phyloP scores from a whole-genome alignment of 306 rosid genomes.

The Adenanthera pavonina region DNA sequence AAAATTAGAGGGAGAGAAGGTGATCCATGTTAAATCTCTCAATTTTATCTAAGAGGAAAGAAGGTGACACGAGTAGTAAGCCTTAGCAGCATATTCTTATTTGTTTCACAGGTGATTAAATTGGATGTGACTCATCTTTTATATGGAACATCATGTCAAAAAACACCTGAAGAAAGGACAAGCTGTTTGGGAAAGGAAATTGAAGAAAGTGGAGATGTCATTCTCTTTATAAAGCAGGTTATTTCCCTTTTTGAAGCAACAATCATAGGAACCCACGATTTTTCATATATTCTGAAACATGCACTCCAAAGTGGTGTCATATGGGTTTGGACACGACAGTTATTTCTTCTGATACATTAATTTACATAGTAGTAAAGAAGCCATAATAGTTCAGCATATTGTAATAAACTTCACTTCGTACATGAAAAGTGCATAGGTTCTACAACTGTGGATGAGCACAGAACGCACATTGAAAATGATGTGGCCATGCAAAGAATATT shows the following conservation, averaged over 20 bases:
- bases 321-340: not conserved
- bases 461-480: slow-evolving; percentile 71
- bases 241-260: slow-evolving; percentile 5
- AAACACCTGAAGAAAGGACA: slow-evolving; percentile 62
- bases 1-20: slow-evolving; percentile 74
- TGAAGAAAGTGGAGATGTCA: slow-evolving; percentile 67
- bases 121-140: slow-evolving; percentile 67
- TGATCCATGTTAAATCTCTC: slow-evolving; percentile 16
- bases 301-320: slow-evolving; percentile 27
- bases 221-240: slow-evolving; percentile 67
- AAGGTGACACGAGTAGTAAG: not conserved
- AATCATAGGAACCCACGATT: not conserved
- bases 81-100: not conserved
- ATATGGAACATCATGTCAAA: slow-evolving; percentile 63
- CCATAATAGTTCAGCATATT: not conserved
- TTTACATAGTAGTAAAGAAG: not conserved
- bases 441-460: slow-evolving; percentile 66
- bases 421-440: slow-evolving; percentile 64
- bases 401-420: slow-evolving; percentile 3
- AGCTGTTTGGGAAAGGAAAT: slow-evolving; percentile 71
- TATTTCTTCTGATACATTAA: not conserved
- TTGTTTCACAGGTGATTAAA: slow-evolving; percentile 56
- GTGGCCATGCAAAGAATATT: slow-evolving; percentile 64
- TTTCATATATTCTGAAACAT: not conserved
- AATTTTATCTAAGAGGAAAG: not conserved